Base-by-base conservation (phyloP, 2,329 filamentous ascomycete species). In the Scedosporium aurantiacum region DNA sequence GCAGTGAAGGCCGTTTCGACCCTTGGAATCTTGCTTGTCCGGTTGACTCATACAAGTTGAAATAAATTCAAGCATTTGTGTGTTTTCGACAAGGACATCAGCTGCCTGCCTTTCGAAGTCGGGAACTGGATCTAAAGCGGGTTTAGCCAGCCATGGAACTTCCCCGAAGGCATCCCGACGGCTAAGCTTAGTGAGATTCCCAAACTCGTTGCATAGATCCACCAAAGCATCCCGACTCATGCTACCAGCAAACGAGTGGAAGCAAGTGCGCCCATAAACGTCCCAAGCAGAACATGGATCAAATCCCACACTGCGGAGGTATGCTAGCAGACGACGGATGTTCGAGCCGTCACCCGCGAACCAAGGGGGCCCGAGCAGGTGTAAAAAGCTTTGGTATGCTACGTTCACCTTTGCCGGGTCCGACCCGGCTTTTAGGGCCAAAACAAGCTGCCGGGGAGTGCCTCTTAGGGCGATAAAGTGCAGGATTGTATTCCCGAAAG, bases 1-100 rank as follows among this genome's bases (percentile, higher is more conserved):
- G 63, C 80, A 83, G 65, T 85, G 82, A 16, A 85, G 72, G 8
- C 77, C 81, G 63, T 85, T 85, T 25, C 80, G 78, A 3, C 82
- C 82, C 4, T 76, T 68, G 1, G 69, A 47, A 64, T 81, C 77
- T 37, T 14, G 32, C 32, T 37, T 37, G 32, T 8, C 10, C 10
- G 32, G 32, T 37, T 37, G 10, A 37, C 10, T 37, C 32, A 12
- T 37, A 37, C 32, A 37, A 37, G 2, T 14, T 37, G 32, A 37
- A 37, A 37, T 37, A 10, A 37, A 37, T 37, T 37, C 3, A 4
- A 37, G 32, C 32, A 37, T 37, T 10, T 37, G 32, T 37, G 8
- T 3, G 32, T 37, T 37, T 47, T 74, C 69, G 0, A 64, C 37
- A 0, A 10, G 23, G 0, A 69, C 69, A 2, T 69, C 58, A 78